phyloP scores from a whole-genome alignment of 495 filamentous ascomycete genomes.

The Podospora pseudocomata region DNA sequence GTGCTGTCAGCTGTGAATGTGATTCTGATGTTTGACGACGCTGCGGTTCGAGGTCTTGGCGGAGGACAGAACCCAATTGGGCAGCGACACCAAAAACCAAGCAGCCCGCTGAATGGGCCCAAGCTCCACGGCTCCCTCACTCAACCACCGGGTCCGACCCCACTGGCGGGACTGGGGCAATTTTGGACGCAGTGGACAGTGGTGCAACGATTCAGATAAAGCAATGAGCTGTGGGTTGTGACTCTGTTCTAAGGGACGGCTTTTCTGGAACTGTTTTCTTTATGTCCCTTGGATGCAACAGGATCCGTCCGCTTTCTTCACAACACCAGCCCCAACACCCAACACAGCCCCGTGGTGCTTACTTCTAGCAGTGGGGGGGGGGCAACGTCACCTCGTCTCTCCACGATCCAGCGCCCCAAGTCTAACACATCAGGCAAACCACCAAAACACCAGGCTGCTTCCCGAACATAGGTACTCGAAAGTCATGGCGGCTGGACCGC shows the following conservation, averaged over 20 bases:
- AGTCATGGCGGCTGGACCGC: constrained; percentile 26
- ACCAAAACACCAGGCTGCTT: background rate
- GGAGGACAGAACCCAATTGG: background rate
- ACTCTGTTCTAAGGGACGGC: background rate
- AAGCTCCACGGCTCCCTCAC: background rate
- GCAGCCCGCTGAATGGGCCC: background rate
- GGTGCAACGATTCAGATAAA: background rate
- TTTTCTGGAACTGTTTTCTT: background rate
- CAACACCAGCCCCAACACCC: background rate
- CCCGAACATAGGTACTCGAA: background rate
- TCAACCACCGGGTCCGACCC: no score
- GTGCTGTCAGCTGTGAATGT: background rate
- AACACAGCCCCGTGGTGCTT: background rate
- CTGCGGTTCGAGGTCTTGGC: background rate
- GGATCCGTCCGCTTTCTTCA: background rate
- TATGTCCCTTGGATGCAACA: background rate
- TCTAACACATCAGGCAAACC: background rate
- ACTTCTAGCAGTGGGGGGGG: background rate
- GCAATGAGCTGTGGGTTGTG: background rate
- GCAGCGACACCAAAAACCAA: background rate
- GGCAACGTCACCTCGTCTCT: background rate
- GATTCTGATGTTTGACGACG: background rate
- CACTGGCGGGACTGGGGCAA: background rate
- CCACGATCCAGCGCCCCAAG: no score
- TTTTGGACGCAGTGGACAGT: background rate